These are phyloP conservation scores for Wickerhamiella shivajii DNA, from an alignment of 805 yeast genomes.

Conservation along the genomic window DNA sequence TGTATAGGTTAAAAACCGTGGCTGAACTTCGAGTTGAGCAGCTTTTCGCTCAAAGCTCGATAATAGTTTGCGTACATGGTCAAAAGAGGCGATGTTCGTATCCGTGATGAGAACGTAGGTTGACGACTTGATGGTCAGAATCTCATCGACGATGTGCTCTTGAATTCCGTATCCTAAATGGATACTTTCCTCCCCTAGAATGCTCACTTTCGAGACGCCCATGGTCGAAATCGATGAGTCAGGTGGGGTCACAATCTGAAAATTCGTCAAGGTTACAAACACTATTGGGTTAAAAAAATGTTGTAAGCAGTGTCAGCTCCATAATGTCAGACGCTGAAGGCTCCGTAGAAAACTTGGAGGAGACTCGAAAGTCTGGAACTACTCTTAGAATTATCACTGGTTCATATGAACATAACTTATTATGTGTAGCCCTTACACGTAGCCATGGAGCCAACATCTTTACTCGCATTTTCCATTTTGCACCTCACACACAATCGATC, in stretches of 20 bases:
- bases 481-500: constrained; percentile 83
- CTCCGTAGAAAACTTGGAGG: constrained; percentile 4
- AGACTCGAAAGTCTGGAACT: constrained; percentile 5
- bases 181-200: constrained; percentile 69
- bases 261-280: no score
- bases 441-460: constrained; percentile 36
- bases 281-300: not conserved
- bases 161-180: constrained; percentile 80
- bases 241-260: no score
- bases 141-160: constrained; percentile 55
- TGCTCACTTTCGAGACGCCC: constrained; percentile 42
- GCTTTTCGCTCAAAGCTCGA: constrained; percentile 13
- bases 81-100: constrained; percentile 41
- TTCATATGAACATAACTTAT: constrained; percentile 83
- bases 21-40: not conserved
- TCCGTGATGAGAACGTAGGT: constrained; percentile 90
- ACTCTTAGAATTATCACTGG: constrained; percentile 72
- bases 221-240: no score
- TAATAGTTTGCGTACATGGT: constrained; percentile 35
- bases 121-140: constrained; percentile 56
- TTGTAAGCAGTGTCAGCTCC: not conserved
- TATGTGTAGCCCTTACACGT: constrained; percentile 67
- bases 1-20: constrained; percentile 52
- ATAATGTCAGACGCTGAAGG: not conserved
- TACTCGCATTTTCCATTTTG: constrained; percentile 89